These are phyloP conservation scores for Alternaria incomplexa DNA, from an alignment of 2,329 filamentous ascomycete species.

Conservation along the genomic window DNA sequence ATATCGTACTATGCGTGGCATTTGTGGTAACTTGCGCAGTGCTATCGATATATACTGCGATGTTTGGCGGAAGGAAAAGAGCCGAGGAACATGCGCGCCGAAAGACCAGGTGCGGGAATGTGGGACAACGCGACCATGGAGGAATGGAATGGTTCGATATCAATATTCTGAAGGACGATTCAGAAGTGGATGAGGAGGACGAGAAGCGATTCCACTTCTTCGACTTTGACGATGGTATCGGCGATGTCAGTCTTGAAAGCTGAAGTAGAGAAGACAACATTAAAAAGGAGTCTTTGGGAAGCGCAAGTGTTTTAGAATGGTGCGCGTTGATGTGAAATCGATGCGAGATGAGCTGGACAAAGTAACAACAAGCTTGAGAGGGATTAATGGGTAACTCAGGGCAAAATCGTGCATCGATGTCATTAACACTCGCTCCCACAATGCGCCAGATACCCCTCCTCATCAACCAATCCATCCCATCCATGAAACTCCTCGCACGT, in stretches of 20 bases:
- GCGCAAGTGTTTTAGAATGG: no score
- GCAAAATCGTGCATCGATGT: no score
- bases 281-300: not conserved
- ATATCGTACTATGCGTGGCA: no score
- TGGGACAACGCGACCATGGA: fast-evolving
- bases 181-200: fast-evolving
- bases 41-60: no score
- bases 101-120: fast-evolving
- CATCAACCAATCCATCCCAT: not conserved
- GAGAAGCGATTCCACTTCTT: not conserved
- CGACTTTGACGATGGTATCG: not conserved
- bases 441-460: not conserved
- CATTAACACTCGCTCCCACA: no score
- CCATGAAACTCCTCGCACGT: not conserved
- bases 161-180: not conserved
- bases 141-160: not conserved
- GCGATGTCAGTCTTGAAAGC: no score
- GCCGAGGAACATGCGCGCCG: not conserved
- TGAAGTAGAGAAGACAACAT: not conserved
- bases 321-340: not conserved
- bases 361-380: no score
- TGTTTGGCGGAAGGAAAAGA: not conserved
- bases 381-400: no score
- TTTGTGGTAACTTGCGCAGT: no score
- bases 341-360: no score